Evolutionary conservation across 2,329 filamentous ascomycete genomes (phyloP).

Genomic region (Fusarium ambrosium): DNA sequence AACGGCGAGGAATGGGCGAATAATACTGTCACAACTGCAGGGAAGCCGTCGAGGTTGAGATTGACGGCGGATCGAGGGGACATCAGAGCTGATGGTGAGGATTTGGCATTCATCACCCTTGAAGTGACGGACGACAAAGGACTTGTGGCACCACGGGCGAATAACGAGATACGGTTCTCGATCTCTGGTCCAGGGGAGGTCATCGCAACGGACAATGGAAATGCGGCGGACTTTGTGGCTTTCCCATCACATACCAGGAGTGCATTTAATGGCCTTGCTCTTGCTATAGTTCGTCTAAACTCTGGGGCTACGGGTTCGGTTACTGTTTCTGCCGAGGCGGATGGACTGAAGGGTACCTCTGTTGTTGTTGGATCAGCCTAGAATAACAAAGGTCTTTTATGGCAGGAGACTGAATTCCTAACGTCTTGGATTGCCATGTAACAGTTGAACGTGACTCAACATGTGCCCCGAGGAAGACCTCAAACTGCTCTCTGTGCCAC

Average conservation of each 20-base stretch:
- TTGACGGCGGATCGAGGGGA: constrained; percentile 56
- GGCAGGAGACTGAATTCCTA: neutral
- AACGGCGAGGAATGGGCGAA: constrained; percentile 61
- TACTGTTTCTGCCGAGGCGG: neutral
- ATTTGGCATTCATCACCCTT: constrained; percentile 62
- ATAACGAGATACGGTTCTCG: constrained; percentile 39
- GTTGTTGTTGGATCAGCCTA: neutral
- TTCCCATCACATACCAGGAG: constrained; percentile 12
- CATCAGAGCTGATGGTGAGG: constrained; percentile 58
- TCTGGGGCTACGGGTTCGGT: neutral
- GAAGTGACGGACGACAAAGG: constrained; percentile 60
- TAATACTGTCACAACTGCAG: constrained; percentile 57
- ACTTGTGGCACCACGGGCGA: constrained; percentile 58
- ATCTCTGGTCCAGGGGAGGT: constrained; percentile 15
- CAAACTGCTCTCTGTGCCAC: neutral
- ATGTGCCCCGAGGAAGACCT: neutral
- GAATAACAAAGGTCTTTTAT: neutral
- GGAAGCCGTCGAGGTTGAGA: constrained; percentile 53
- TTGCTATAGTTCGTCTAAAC: constrained; percentile 11
- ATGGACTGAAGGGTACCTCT: neutral
- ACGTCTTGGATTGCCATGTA: neutral
- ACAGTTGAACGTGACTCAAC: neutral
- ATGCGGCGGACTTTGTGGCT: constrained; percentile 6
- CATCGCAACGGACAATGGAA: constrained; percentile 21
- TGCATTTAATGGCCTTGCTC: constrained; percentile 11